Conservation (phyloP, 306 rosid species). For the Arachis hypogaea region DNA sequence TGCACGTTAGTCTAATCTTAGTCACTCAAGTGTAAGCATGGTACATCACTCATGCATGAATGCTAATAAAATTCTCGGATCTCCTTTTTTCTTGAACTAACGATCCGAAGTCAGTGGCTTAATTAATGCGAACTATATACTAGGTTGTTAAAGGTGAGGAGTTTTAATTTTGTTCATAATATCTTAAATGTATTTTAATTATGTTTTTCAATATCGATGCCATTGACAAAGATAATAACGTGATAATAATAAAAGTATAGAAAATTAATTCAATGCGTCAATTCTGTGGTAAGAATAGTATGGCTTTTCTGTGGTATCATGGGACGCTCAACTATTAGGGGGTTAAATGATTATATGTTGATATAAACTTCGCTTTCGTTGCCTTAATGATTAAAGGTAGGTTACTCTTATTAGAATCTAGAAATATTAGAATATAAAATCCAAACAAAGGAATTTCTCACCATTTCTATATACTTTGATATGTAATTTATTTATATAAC, state of each 20-base stretch:
- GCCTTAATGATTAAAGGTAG: neutral
- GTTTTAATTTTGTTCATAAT: too few species aligned
- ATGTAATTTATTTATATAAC: too few species aligned
- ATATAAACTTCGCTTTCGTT: neutral
- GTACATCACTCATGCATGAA: neutral
- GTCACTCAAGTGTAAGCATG: neutral
- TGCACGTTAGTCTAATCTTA: too few species aligned
- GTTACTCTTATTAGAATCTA: neutral
- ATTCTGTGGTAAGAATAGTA: neutral
- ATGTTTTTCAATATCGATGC: too few species aligned
- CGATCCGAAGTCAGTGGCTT: neutral
- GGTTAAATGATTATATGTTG: neutral
- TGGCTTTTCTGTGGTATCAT: neutral
- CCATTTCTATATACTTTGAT: too few species aligned
- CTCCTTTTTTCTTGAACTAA: neutral
- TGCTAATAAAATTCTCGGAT: neutral
- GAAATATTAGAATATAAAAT: slow-evolving; percentile 4
- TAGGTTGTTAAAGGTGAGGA: too few species aligned
- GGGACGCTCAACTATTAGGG: neutral
- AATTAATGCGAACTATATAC: too few species aligned
- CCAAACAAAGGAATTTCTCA: neutral
- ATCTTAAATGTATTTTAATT: too few species aligned
- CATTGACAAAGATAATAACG: too few species aligned
- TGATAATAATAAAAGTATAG: too few species aligned
- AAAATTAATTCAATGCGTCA: too few species aligned